A percentile compares a stretch with the other conserved stretches of the same genome.
phyloP scores from a whole-genome alignment of 2,329 filamentous ascomycete species.

The Geosmithia morbida region DNA sequence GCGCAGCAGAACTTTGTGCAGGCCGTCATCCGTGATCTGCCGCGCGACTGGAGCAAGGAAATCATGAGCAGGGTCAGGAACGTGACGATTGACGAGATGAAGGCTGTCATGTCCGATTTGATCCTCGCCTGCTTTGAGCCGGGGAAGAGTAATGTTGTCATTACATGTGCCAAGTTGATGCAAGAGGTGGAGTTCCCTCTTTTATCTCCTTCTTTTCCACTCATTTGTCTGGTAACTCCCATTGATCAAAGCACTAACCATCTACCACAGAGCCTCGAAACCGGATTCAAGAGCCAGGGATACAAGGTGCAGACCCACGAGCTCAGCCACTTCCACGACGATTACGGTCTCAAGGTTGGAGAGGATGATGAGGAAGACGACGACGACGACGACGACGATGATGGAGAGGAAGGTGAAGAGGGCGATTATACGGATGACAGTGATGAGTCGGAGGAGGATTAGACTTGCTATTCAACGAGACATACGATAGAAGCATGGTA shows the following conservation, averaged over 20 bases:
- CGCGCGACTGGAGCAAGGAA: constrained; percentile 62
- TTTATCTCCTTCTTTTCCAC: background rate
- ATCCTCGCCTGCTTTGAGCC: constrained; percentile 71
- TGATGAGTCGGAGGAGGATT: constrained; percentile 5
- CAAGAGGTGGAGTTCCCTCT: constrained; percentile 45
- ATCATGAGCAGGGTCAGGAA: constrained; percentile 64
- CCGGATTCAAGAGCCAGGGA: constrained; percentile 58
- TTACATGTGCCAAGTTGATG: constrained; percentile 79
- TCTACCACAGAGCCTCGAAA: constrained; percentile 49
- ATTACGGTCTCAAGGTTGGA: constrained; percentile 66
- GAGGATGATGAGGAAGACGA: constrained; percentile 41
- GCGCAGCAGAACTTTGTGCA: constrained; percentile 74
- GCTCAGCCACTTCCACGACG: constrained; percentile 72
- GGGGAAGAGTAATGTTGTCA: constrained; percentile 66
- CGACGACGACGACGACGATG: constrained; percentile 28
- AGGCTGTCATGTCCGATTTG: constrained; percentile 55
- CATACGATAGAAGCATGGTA: background rate
- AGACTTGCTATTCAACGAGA: background rate
- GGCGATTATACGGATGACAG: constrained; percentile 14
- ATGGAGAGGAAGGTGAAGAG: constrained; percentile 11
- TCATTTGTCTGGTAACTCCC: too few species aligned
- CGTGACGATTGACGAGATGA: constrained; percentile 66
- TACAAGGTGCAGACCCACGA: constrained; percentile 66
- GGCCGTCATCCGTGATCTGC: constrained; percentile 62
- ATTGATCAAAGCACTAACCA: background rate